Base-by-base conservation (phyloP, 2,329 filamentous ascomycete species). In the Arthrinium phaeospermum region DNA sequence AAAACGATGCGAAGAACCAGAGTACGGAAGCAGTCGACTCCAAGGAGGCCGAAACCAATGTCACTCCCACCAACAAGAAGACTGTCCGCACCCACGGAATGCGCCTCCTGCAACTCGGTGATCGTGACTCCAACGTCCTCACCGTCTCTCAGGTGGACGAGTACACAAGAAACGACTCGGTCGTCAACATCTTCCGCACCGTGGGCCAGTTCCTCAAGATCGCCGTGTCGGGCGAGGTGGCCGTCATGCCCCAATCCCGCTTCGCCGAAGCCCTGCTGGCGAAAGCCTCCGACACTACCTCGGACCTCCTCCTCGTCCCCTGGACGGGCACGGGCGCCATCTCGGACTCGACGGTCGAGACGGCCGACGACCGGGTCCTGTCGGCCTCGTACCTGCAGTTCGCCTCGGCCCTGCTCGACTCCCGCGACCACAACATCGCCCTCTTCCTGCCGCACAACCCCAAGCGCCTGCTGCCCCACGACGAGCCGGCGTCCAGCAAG, bases 121-220 rank as follows among this genome's bases (percentile, higher is more conserved):
- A 98, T 77, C 94, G 96, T 88, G 93, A 94, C 61, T 98, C 96
- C 0, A 95, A 95, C 30, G 96, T 98, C 77, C 98, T 98, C 96
- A 92, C 94, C 77, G 94, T 97, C 19, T 92, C 94, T 0, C 94
- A 97, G 78, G 88, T 92, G 3, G 93, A 95, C 51, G 94, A 96
- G 68, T 89, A 91, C 74, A 89, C 90, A 41, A 86, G 89, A 7
- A 88, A 89, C 77, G 96, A 98, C 78, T 94, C 96, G 0, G 92
- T 98, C 5, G 91, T 98, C 71, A 98, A 97, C 79, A 93, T 94
- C 0, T 98, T 98, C 87, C 91, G 93, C 68, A 94, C 94, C 0
- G 95, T 98, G 76, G 94, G 94, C 1, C 92, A 93, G 75, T 89
- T 98, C 57, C 91, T 96, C 79, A 94, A 95, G 74, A 88, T 98